These are phyloP conservation scores for Dactylellina parvicollis DNA, from an alignment of 2,329 filamentous ascomycete species.

Conservation along the genomic window DNA sequence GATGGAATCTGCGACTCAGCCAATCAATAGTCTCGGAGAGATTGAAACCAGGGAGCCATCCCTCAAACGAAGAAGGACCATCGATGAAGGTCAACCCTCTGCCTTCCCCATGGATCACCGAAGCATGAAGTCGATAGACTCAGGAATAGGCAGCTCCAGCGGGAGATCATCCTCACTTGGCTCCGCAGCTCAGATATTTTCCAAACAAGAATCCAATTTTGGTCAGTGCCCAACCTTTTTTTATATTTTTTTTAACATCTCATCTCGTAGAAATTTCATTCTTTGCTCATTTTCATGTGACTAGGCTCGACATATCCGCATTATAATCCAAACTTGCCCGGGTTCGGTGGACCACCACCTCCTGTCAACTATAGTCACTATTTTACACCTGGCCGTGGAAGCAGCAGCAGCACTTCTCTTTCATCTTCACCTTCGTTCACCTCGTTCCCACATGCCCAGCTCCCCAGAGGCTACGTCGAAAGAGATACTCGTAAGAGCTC, in stretches of 20 bases:
- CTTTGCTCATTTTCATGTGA: slow-evolving; percentile 23
- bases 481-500: slow-evolving; percentile 39
- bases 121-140: slow-evolving; percentile 51
- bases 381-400: slow-evolving; percentile 40
- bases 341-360: slow-evolving; percentile 36
- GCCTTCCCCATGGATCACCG: slow-evolving; percentile 47
- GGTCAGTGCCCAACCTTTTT: slow-evolving; percentile 19
- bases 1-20: slow-evolving; percentile 33
- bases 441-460: slow-evolving; percentile 46
- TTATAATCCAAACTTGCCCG: slow-evolving; percentile 49
- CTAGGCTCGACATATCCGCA: slow-evolving; percentile 49
- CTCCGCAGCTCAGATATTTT: slow-evolving; percentile 41
- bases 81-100: slow-evolving; percentile 47
- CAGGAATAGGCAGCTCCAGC: slow-evolving; percentile 40
- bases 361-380: slow-evolving; percentile 49
- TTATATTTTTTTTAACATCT: not conserved
- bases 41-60: slow-evolving; percentile 42
- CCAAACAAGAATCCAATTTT: slow-evolving; percentile 36
- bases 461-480: slow-evolving; percentile 46
- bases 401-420: slow-evolving; percentile 46
- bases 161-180: slow-evolving; percentile 44
- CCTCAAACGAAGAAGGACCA: slow-evolving; percentile 42
- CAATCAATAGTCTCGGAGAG: slow-evolving; percentile 27
- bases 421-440: slow-evolving; percentile 47
- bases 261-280: not conserved